Evolutionary conservation across 2,329 filamentous ascomycete species (phyloP).

Genomic region (Colletotrichum lupini): DNA sequence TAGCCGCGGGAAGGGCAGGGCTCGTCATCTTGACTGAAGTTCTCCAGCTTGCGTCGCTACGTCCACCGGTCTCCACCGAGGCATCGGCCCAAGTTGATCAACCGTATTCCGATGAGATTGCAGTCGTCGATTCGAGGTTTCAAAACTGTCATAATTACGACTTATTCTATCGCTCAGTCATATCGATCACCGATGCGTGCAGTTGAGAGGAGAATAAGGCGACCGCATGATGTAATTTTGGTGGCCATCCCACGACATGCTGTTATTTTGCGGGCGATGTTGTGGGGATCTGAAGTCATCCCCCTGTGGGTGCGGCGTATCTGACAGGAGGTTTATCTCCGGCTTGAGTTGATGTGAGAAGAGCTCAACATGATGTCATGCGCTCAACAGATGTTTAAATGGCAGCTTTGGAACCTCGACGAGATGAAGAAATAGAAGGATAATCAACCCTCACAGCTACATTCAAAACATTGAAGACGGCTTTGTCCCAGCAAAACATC

Average conservation of each 20-base stretch:
- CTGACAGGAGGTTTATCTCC: constrained; percentile 19
- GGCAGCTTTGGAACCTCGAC: not conserved
- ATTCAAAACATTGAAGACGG: not conserved
- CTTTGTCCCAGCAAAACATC: not conserved
- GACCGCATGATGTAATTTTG: constrained; percentile 25
- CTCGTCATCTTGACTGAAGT: not conserved
- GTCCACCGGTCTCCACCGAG: not conserved
- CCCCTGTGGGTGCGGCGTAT: constrained; percentile 19
- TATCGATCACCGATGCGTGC: not conserved
- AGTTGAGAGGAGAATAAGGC: not conserved
- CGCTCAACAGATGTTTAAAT: constrained; percentile 10
- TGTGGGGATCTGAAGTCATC: constrained; percentile 36
- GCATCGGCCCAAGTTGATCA: constrained; percentile 15
- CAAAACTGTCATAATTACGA: not conserved
- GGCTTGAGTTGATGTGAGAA: constrained; percentile 24
- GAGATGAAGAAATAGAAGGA: fast-evolving
- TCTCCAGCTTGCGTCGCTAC: not conserved
- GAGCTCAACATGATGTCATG: constrained; percentile 32
- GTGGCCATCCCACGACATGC: not conserved
- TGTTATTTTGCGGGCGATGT: not conserved
- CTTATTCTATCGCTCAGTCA: not conserved
- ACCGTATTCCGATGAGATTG: not conserved
- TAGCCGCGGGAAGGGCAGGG: too few species aligned
- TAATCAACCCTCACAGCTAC: not conserved
- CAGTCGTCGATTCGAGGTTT: not conserved